Conservation (phyloP, 2,329 filamentous ascomycete species). For the Beauveria brongniartii region DNA sequence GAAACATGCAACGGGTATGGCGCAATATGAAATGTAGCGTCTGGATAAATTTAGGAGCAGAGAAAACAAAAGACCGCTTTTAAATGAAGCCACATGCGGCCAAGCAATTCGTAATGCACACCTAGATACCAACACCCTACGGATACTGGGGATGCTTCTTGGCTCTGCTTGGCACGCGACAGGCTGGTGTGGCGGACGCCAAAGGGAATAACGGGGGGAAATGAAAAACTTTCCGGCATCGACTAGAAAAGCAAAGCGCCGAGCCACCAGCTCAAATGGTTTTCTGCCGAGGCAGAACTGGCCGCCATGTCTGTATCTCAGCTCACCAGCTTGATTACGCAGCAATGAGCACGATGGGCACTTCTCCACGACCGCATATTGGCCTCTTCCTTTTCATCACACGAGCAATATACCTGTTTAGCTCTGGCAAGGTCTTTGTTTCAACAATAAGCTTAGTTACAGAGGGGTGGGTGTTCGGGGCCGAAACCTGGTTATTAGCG, state of each 20-base stretch:
- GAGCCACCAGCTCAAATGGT: neutral
- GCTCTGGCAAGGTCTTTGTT: neutral
- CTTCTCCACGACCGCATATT: neutral
- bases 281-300: too few species aligned
- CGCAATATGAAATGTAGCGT: neutral
- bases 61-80: neutral
- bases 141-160: neutral
- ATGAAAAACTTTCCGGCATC: neutral
- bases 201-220: neutral
- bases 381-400: neutral
- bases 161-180: conserved; percentile 1
- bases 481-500: neutral
- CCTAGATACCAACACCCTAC: neutral
- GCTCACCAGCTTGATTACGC: too few species aligned
- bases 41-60: neutral
- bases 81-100: neutral
- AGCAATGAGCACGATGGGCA: neutral
- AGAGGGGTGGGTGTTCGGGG: neutral
- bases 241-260: neutral
- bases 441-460: neutral
- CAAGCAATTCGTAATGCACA: neutral
- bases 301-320: too few species aligned
- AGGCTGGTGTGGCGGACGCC: neutral
- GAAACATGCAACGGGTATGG: neutral
- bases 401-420: neutral